These are phyloP conservation scores for Cryptosporidium ubiquitum DNA, from an alignment of 169 alveolate species.

Conservation along the genomic window DNA sequence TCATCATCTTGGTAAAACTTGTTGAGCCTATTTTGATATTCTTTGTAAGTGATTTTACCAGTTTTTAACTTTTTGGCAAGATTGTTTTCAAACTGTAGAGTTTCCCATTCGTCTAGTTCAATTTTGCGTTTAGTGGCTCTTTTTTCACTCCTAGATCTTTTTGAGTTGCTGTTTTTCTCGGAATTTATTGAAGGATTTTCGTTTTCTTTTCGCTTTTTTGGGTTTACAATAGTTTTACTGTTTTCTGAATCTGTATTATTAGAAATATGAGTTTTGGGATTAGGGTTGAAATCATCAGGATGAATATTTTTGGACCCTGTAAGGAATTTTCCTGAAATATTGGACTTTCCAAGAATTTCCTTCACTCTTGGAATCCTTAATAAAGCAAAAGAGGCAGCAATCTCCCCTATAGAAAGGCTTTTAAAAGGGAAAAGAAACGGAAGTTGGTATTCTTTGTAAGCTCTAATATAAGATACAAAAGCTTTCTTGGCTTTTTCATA, in stretches of 20 bases:
- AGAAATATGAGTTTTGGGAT: conserved; percentile 74
- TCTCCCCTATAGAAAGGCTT: conserved; percentile 88
- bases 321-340: conserved; percentile 79
- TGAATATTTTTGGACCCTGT: conserved; percentile 75
- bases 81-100: conserved; percentile 84
- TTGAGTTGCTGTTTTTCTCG: conserved; percentile 41
- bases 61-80: conserved; percentile 86
- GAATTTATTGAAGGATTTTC: conserved; percentile 55
- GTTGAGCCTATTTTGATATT: conserved; percentile 24
- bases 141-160: conserved; percentile 81
- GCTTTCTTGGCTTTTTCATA: conserved; percentile 90
- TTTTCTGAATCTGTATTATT: conserved; percentile 78
- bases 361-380: conserved; percentile 92
- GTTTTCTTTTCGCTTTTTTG: conserved; percentile 77
- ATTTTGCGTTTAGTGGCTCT: conserved; percentile 79
- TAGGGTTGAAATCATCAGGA: conserved; percentile 77
- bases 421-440: conserved; percentile 86
- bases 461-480: conserved; percentile 92
- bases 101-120: conserved; percentile 84
- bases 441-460: conserved; percentile 91
- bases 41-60: conserved; percentile 82
- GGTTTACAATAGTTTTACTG: conserved; percentile 59
- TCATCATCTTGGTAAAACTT: neutral
- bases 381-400: conserved; percentile 89
- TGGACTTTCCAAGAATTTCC: conserved; percentile 89